Evolutionary conservation across 2,329 filamentous ascomycete species (phyloP), one percentile per base, ranked within the genome.

Genomic region (Aspergillus ustus): DNA sequence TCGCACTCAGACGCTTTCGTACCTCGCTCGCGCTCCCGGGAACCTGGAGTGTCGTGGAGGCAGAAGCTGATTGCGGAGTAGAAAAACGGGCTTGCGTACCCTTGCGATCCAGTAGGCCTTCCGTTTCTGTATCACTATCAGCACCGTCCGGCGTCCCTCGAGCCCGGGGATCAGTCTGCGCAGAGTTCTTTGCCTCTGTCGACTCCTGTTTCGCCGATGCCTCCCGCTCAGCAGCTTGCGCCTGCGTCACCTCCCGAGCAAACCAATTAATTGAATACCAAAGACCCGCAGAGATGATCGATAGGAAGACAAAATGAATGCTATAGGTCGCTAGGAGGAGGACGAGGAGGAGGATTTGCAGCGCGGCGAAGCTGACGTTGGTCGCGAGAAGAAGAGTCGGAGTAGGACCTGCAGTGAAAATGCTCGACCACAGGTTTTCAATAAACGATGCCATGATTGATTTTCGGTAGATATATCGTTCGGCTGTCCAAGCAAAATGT

Each of bases 191-290:
- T 15, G 28, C 63, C 55, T 68, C 67, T 57, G 67, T 67, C 17
- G 71, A 67, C 63, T 72, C 71, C 65, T 73, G 70, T 81, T 72
- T 81, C 82, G 54, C 17, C 67, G 69, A 76, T 70, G 75, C 77
- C 69, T 71, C 73, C 70, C 76, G 78, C 72, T 82, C 74, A 62
- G 73, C 71, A 66, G 81, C 76, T 66, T 77, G 82, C 19, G 81
- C 81, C 65, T 84, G 82, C 68, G 76, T 73, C 56, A 89, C 76
- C 73, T 89, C 94, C 50, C 80, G 80, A 59, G 92, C 93, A 73
- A 99, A 98, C 95, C 95, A 99, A 84, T 98, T 98, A 80, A 98
- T 93, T 60, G 91, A 87, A 82, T 87, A 93, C 95, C 95, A 99
- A 40, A 98, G 84, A 4, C 91, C 91, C 34, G 81, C 93, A 66